Evolutionary conservation across 345 rosid genomes (phyloP), one percentile per base, ranked within the genome.

Genomic region (Dovyalis caffra): DNA sequence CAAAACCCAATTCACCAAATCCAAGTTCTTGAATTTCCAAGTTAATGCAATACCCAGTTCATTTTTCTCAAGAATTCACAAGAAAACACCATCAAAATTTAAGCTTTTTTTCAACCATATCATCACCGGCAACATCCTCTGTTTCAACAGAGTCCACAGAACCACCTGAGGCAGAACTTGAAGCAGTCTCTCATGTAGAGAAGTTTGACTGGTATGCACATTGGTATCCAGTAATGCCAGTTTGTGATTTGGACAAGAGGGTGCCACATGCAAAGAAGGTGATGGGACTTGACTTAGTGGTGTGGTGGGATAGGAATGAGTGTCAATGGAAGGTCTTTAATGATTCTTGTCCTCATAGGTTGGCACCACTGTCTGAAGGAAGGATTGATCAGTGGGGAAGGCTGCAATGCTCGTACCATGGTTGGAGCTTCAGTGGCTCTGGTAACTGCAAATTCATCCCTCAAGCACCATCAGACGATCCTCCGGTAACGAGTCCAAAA

Each of bases 271-370:
- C 84, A 10, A 90, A 90, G 84, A 89, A 64, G 60, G 88, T 94
- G 29, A 70, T 91, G 84, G 97, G 98, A 21, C 66, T 91, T 43
- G 95, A 91, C 80, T 78, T 91, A 51, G 97, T 91, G 25, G 88
- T 94, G 43, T 90, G 95, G 98, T 88, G 94, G 95, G 95, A 91
- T 35, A 89, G 85, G 67, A 90, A 89, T 76, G 92, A 87, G 81
- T 75, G 43, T 25, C 70, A 73, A 10, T 83, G 85, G 85, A 83
- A 74, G 34, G 83, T 83, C 37, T 83, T 79, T 66, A 73, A 79
- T 66, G 85, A 79, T 79, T 15, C 74, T 51, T 83, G 85, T 29
- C 85, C 85, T n/a, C 83, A 83, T 61, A 66, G 85, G 38, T 38
- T 83, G 66, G 83, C 85, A 1, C 85, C 83, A 6, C 75, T 90